Evolutionary conservation across 768 basidiomycete genomes (phyloP), one percentile per base, ranked within the genome.

Genomic region (Rhodotorula kratochvilovae): DNA sequence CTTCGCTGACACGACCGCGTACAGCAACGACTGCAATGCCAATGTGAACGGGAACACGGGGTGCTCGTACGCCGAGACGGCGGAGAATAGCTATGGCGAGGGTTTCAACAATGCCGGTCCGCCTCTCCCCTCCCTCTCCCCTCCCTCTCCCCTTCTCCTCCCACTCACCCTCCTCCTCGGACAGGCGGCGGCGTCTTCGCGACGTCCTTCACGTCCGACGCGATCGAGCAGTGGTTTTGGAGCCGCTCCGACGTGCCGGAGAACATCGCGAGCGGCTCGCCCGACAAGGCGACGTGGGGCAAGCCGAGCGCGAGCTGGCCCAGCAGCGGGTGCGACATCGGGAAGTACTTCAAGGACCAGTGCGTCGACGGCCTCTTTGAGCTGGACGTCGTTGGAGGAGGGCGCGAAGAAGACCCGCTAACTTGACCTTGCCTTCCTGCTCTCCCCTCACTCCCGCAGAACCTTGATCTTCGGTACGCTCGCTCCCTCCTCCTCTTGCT

Each of bases 171-270:
- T 11, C 11, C 29, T 19, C 3, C 36, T 31, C 57, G 5, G 46
- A n/a, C 48, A 48, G 63, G 65, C 27, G 70, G 70, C 8, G 70
- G 70, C 11, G 70, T 67, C 2, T 33, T 66, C 3, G 70, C 48
- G 1, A 63, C 70, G 2, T 55, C 45, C 1, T 68, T 66, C 50
- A 56, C 58, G 27, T 31, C 39, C 6, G 65, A 63, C 10, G 35
- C 61, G 6, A 67, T 71, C 61, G 25, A 27, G 3, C 46, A 67
- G 33, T 71, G 70, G 70, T 68, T 66, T 54, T 73, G 63, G 67
- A 19, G 54, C 27, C 31, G 67, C 0, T 6, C 63, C 15, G 48
- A 68, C 51, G 31, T 73, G 19, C 72, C 72, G 16, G 57, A 60
- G 13, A 63, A 71, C 35, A 63, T 71, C 36, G 31, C 42, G 12